Base-by-base conservation (phyloP, 1,284 basidiomycete genomes). In the Phellopilus nigrolimitatus region DNA sequence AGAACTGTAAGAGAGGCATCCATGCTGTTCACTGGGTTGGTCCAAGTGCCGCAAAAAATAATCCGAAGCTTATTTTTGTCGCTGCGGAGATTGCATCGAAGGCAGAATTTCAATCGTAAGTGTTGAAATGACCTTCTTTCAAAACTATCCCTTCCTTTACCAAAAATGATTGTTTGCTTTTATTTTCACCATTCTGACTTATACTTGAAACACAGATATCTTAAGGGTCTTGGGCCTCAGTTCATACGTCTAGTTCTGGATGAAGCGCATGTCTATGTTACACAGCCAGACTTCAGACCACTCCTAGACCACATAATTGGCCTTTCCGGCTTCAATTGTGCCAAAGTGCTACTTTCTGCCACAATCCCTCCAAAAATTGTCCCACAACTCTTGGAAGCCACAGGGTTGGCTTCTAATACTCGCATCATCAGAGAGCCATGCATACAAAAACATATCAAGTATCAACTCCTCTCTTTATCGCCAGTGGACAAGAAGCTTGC, bases 261-360 rank as follows among this genome's bases (percentile, higher is more conserved):
- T 38, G 37, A 38, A 38, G 37, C 37, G 8, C 37, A 38, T 38
- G 19, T 38, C 37, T 38, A 38, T 38, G 37, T 38, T 6, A 38
- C 37, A 38, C 37, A 38, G 19, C 13, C 37, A 38, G 19, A 38
- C 19, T 38, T 38, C 15, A 38, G 37, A 38, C 13, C 37, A 21
- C 13, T 15, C n/a, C 19, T 38, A 6, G 15, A 15, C n/a, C 6
- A 38, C 15, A 38, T 38, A 7, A 7, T 15, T n/a, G 6, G 8
- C 6, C 37, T 38, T 38, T 7, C 37, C 6, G 6, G 7, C 6
- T 21, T 38, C 8, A n/a, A n/a, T 8, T 38, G 7, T 7, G 6
- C 37, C 6, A 38, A 38, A n/a, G 37, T 38, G 37, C n/a, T 38
- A 8, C 19, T 38, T n/a, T 38, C 37, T 38, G 37, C 37, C 37